Conservation (phyloP, 1,284 basidiomycete genomes). For the Ganoderma sinense region DNA sequence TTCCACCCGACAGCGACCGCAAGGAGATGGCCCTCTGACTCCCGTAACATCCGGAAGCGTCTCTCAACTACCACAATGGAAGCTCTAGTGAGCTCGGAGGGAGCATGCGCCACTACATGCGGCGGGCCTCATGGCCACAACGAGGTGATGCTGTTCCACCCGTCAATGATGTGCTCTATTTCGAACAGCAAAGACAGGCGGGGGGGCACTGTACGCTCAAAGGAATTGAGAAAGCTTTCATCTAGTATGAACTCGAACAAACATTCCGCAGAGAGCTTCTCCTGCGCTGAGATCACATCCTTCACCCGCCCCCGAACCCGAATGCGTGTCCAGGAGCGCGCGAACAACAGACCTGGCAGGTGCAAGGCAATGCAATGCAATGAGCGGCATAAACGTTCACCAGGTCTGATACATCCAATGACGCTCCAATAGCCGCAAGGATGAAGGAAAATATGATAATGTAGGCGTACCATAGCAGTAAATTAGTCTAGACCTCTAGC, state of each 20-base stretch:
- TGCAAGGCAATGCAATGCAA: neutral
- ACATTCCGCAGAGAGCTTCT: neutral
- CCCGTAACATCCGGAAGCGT: neutral
- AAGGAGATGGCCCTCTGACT: neutral
- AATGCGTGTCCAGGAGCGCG: neutral
- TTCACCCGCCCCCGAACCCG: conserved; percentile 3
- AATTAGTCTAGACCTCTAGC: conserved; percentile 35
- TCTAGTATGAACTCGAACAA: neutral
- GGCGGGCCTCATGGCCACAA: conserved; percentile 30
- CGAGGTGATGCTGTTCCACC: conserved; percentile 22
- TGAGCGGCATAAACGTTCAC: neutral
- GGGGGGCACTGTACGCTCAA: neutral
- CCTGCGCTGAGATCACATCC: neutral
- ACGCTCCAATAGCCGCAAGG: neutral
- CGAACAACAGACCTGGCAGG: neutral
- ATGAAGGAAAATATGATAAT: conserved; percentile 1
- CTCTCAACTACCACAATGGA: neutral
- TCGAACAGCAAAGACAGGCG: neutral
- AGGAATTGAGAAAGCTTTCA: neutral
- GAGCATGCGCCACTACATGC: conserved; percentile 24
- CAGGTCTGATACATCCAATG: neutral
- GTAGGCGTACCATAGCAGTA: conserved; percentile 21
- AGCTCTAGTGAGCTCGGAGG: neutral
- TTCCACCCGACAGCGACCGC: neutral
- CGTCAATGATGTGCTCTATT: neutral